Percentiles rank a stretch among this genome's conserved stretches.
These are phyloP conservation scores for Thelonectria rubi DNA, from an alignment of 2,329 filamentous ascomycete species.

Conservation along the genomic window DNA sequence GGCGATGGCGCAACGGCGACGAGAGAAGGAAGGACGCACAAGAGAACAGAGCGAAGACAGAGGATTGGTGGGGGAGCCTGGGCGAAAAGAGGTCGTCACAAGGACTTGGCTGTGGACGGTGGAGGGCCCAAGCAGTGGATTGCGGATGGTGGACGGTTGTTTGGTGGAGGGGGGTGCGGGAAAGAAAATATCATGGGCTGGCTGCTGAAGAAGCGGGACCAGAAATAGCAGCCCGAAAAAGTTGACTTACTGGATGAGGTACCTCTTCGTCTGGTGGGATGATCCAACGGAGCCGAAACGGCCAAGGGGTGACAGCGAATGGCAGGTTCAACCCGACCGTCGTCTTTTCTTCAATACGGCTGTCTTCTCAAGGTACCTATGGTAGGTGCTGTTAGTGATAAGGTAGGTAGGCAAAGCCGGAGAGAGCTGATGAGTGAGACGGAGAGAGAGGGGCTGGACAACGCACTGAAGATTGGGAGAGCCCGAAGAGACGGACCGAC, in stretches of 20 bases:
- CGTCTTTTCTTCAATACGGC: not conserved
- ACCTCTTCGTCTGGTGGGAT: constrained; percentile 2
- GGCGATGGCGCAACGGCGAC: constrained; percentile 16
- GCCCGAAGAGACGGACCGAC: not conserved
- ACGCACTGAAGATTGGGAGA: constrained; percentile 11
- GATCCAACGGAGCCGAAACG: constrained; percentile 14
- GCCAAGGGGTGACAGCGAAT: constrained; percentile 1
- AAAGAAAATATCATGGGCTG: constrained; percentile 28
- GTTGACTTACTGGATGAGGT: constrained; percentile 16
- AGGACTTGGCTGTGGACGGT: constrained; percentile 31
- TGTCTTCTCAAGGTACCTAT: no score
- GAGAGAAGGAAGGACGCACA: constrained; percentile 31
- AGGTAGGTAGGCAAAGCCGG: not conserved
- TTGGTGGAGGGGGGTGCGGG: constrained; percentile 26
- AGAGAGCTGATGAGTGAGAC: constrained; percentile 9
- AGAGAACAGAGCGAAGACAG: constrained; percentile 33
- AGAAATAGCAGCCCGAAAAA: constrained; percentile 15
- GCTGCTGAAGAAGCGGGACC: constrained; percentile 13
- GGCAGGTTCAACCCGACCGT: constrained; percentile 2
- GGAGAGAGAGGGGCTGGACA: constrained; percentile 19
- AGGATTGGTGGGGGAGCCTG: constrained; percentile 36
- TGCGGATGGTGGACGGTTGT: constrained; percentile 3
- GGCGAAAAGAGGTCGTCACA: constrained; percentile 38
- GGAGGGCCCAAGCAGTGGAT: constrained; percentile 29
- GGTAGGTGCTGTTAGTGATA: not conserved